Evolutionary conservation across 768 basidiomycete species (phyloP).

Genomic region (Gloeophyllum trabeum): DNA sequence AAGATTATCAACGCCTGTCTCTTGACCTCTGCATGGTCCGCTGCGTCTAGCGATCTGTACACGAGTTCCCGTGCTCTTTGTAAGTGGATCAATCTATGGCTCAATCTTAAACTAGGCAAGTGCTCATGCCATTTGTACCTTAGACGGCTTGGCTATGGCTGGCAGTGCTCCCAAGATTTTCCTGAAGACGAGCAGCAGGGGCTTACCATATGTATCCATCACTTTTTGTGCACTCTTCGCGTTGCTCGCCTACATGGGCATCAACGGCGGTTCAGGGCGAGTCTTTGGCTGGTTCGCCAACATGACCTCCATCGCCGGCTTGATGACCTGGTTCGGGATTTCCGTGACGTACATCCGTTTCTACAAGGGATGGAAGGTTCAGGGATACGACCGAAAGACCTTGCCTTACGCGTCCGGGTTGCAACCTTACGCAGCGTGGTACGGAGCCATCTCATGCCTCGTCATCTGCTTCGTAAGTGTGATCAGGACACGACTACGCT

Average conservation of each 20-base stretch:
- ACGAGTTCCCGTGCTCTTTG: conserved; percentile 82
- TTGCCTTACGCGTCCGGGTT: conserved; percentile 62
- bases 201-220: conserved; percentile 70
- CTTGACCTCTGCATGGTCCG: conserved; percentile 87
- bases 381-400: conserved; percentile 60
- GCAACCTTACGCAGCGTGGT: conserved; percentile 70
- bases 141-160: conserved; percentile 69
- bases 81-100: conserved; percentile 21
- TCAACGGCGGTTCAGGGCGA: conserved; percentile 39
- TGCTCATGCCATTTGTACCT: not conserved
- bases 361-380: conserved; percentile 68
- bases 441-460: conserved; percentile 20
- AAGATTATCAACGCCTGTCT: conserved; percentile 76
- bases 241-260: conserved; percentile 73
- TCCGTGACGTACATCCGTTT: conserved; percentile 53
- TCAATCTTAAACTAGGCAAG: conserved; percentile 2
- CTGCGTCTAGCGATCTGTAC: conserved; percentile 82
- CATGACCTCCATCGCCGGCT: conserved; percentile 44
- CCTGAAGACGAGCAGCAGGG: conserved; percentile 50
- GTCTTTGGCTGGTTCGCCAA: conserved; percentile 78
- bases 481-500: conserved; percentile 20
- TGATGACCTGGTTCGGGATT: conserved; percentile 41
- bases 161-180: conserved; percentile 83
- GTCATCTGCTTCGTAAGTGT: conserved; percentile 52
- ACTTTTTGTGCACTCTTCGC: conserved; percentile 58